Evolutionary conservation across 345 rosid genomes (phyloP).

Genomic region (Noccaea bulbosa): DNA sequence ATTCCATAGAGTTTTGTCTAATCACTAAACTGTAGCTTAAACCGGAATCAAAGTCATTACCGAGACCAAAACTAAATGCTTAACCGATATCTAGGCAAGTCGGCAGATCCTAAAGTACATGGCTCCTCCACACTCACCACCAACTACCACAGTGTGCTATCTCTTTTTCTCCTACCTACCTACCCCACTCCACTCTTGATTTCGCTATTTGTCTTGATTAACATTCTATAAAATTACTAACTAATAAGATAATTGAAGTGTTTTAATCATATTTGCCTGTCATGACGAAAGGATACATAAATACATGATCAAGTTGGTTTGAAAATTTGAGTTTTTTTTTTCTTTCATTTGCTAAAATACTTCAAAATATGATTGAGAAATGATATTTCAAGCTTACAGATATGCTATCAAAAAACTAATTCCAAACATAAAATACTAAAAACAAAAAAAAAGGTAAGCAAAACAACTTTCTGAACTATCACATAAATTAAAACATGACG

Average conservation of each 20-base stretch:
- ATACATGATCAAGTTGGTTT: slow-evolving; percentile 4
- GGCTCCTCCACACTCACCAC: slow-evolving; percentile 34
- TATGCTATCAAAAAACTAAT: not conserved
- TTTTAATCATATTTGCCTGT: slow-evolving; percentile 21
- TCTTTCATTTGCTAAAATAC: not conserved
- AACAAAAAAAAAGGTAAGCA: not conserved
- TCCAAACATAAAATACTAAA: slow-evolving; percentile 9
- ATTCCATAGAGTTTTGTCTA: not conserved
- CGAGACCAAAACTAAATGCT: slow-evolving; percentile 17
- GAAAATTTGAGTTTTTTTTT: not conserved
- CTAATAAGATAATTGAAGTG: slow-evolving; percentile 2
- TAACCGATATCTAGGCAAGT: slow-evolving; percentile 29
- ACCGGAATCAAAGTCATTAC: slow-evolving; percentile 22
- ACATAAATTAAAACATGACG: not conserved
- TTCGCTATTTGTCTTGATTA: slow-evolving; percentile 28
- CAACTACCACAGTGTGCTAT: slow-evolving; percentile 31
- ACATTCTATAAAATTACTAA: not conserved
- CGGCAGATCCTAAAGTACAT: slow-evolving; percentile 40
- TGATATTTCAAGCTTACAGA: slow-evolving; percentile 1
- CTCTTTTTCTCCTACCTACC: slow-evolving; percentile 43
- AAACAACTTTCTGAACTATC: not conserved
- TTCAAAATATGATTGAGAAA: not conserved
- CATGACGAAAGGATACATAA: not conserved
- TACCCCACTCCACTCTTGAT: slow-evolving; percentile 35
- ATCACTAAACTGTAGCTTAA: slow-evolving; percentile 14